These are phyloP conservation scores for Fusarium virguliforme DNA, from an alignment of 2,329 filamentous ascomycete species.

Conservation along the genomic window DNA sequence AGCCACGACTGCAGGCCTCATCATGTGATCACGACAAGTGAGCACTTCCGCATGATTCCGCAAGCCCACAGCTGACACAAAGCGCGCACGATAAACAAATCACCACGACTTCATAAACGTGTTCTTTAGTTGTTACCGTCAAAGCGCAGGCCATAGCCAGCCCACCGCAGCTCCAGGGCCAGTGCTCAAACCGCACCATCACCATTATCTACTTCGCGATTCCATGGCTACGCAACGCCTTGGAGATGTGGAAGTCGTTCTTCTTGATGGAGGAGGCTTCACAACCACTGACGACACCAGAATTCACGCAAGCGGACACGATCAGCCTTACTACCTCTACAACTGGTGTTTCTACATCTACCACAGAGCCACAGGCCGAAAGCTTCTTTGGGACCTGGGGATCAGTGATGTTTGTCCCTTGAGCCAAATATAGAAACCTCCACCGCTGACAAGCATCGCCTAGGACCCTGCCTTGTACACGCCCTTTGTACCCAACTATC, in stretches of 20 bases:
- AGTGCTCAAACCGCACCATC: no score
- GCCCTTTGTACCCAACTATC: slow-evolving; percentile 22
- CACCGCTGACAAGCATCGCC: background rate
- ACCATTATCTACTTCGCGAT: background rate
- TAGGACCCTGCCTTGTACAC: slow-evolving; percentile 23
- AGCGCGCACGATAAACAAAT: no score
- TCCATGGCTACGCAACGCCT: background rate
- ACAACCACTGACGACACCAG: slow-evolving; percentile 18
- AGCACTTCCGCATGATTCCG: no score
- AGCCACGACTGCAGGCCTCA: no score
- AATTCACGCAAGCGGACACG: slow-evolving; percentile 17
- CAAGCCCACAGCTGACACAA: no score
- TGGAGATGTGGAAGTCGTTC: slow-evolving; percentile 8
- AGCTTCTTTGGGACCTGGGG: slow-evolving; percentile 27
- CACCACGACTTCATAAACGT: no score
- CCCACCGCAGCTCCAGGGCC: no score
- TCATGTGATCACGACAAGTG: no score
- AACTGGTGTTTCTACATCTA: slow-evolving; percentile 32
- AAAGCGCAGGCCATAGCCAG: no score
- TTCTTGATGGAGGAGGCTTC: slow-evolving; percentile 28
- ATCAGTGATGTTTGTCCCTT: slow-evolving; percentile 21
- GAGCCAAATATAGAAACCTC: background rate
- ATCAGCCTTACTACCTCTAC: slow-evolving; percentile 19
- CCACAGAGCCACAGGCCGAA: slow-evolving; percentile 10
- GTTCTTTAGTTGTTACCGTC: no score